A percentile compares a stretch with the other conserved stretches of the same genome.
Evolutionary conservation across 441 rosid genomes (phyloP).

Genomic region (Euphorbia celastroides): DNA sequence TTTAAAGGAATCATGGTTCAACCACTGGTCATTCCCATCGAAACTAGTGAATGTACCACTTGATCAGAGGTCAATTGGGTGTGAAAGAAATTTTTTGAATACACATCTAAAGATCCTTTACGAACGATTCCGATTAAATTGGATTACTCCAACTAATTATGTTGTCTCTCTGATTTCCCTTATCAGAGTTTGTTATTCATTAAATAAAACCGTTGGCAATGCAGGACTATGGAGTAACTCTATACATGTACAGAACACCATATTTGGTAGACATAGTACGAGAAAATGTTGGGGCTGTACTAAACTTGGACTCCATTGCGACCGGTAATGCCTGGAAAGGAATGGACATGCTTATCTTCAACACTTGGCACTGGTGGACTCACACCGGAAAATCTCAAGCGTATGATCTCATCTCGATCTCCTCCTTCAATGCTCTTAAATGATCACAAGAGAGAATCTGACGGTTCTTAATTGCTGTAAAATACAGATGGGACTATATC

Average conservation of each 20-base stretch:
- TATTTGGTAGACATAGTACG: slow-evolving; percentile 62
- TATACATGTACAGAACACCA: slow-evolving; percentile 61
- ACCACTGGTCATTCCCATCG: too few species aligned
- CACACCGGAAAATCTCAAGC: slow-evolving; percentile 81
- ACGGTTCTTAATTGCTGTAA: neutral
- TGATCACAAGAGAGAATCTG: neutral
- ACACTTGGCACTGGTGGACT: slow-evolving; percentile 98
- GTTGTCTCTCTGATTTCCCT: too few species aligned
- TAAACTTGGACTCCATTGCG: slow-evolving; percentile 64
- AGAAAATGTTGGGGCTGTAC: slow-evolving; percentile 57
- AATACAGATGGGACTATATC: slow-evolving; percentile 74
- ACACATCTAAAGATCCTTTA: too few species aligned
- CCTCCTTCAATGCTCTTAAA: neutral
- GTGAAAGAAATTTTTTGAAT: too few species aligned
- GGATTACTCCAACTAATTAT: too few species aligned
- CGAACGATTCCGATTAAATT: too few species aligned
- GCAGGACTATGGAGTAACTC: slow-evolving; percentile 63
- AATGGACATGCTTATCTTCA: slow-evolving; percentile 70
- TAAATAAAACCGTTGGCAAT: neutral
- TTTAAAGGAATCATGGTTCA: too few species aligned
- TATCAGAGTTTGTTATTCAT: too few species aligned
- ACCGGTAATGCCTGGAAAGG: slow-evolving; percentile 67
- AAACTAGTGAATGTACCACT: too few species aligned
- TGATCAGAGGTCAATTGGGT: too few species aligned
- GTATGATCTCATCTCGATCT: slow-evolving; percentile 24